phyloP scores from a whole-genome alignment of 192 early-diverging fungal genomes.

The Coemansia umbellata region DNA sequence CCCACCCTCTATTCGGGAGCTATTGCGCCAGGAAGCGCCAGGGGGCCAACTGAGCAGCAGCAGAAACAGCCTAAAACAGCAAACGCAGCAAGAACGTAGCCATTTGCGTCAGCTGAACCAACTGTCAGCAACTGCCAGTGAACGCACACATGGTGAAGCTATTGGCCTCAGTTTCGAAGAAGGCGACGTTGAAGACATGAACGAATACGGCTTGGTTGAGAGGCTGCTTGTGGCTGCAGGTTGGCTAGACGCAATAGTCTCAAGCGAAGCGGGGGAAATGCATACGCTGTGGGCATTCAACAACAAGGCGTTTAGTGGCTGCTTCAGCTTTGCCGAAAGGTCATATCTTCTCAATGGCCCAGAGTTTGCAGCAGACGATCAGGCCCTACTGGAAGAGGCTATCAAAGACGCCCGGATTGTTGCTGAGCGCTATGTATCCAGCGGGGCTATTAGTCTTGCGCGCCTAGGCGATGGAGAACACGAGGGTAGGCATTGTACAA shows the following conservation, averaged over 20 bases:
- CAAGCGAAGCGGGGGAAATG: constrained; percentile 6
- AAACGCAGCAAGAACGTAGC: too few species aligned
- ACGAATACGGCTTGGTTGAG: constrained; percentile 25
- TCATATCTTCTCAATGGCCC: constrained; percentile 39
- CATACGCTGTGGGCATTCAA: constrained; percentile 49
- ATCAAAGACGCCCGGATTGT: constrained; percentile 26
- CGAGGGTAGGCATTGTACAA: constrained; percentile 16
- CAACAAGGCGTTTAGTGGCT: constrained; percentile 27
- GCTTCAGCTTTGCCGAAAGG: constrained; percentile 34
- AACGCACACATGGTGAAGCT: too few species aligned
- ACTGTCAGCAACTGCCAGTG: too few species aligned
- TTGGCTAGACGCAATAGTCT: constrained; percentile 27
- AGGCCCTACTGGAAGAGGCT: constrained; percentile 9
- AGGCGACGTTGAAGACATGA: not conserved
- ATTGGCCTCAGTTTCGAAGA: too few species aligned
- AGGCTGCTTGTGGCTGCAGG: constrained; percentile 30
- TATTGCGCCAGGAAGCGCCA: constrained; percentile 10
- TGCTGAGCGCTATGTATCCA: constrained; percentile 22
- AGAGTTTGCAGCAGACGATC: constrained; percentile 33
- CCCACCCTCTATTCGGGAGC: constrained; percentile 32
- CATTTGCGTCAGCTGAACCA: too few species aligned
- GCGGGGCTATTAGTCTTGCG: constrained; percentile 27
- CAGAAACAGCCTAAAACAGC: not conserved
- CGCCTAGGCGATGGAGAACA: constrained; percentile 37
- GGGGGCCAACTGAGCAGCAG: not conserved